phyloP scores from a whole-genome alignment of 2,329 filamentous ascomycete species.

The Fusarium chaquense region DNA sequence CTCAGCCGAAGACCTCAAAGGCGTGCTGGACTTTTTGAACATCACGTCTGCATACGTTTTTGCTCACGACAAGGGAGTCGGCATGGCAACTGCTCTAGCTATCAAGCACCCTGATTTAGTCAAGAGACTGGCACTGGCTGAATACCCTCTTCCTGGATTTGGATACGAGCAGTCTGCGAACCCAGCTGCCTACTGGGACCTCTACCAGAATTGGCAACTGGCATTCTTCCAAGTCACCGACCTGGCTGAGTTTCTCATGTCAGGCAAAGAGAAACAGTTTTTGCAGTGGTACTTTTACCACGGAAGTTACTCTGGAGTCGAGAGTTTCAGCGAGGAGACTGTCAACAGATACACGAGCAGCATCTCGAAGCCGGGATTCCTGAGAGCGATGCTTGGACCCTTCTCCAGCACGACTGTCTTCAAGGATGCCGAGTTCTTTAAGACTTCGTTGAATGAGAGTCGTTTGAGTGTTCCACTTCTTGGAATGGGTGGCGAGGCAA shows the following conservation, averaged over 20 bases:
- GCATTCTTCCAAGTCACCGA: slow-evolving; percentile 62
- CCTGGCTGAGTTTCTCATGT: slow-evolving; percentile 60
- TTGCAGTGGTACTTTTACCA: slow-evolving; percentile 62
- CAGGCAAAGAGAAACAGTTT: slow-evolving; percentile 57
- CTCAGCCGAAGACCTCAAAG: slow-evolving; percentile 54
- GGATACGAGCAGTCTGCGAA: slow-evolving; percentile 52
- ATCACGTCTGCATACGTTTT: slow-evolving; percentile 58
- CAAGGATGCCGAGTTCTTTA: slow-evolving; percentile 55
- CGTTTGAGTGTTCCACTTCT: slow-evolving; percentile 36
- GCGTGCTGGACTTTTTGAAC: slow-evolving; percentile 58
- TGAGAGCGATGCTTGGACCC: slow-evolving; percentile 55
- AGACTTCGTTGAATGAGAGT: slow-evolving; percentile 37
- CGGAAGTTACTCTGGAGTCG: slow-evolving; percentile 55
- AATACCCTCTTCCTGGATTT: slow-evolving; percentile 58
- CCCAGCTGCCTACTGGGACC: slow-evolving; percentile 52
- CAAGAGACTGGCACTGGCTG: slow-evolving; percentile 52
- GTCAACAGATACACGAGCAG: slow-evolving; percentile 54
- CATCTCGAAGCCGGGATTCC: slow-evolving; percentile 59
- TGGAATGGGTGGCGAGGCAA: slow-evolving; percentile 48
- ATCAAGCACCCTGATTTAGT: slow-evolving; percentile 53
- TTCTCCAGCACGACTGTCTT: slow-evolving; percentile 51
- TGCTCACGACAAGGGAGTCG: slow-evolving; percentile 60
- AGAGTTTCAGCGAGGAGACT: slow-evolving; percentile 54
- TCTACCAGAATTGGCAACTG: slow-evolving; percentile 58
- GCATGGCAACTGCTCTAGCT: slow-evolving; percentile 56